Conservation (phyloP, 805 yeast genomes). For the Candida methanosorbosa region DNA sequence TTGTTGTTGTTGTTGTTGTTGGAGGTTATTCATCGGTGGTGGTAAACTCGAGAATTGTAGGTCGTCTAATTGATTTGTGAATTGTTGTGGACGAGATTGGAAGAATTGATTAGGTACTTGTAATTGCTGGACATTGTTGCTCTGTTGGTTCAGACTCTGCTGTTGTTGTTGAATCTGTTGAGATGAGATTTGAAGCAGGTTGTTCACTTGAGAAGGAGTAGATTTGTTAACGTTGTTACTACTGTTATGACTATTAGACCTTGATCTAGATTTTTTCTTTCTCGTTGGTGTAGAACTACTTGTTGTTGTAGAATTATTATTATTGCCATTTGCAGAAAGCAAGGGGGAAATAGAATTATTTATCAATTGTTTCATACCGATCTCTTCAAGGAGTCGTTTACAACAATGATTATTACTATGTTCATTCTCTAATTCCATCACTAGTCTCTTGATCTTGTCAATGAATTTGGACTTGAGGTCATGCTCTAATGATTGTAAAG, state of each 20-base stretch:
- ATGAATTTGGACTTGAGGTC: slow-evolving; percentile 49
- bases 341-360: not conserved
- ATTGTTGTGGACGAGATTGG: no score
- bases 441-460: slow-evolving; percentile 51
- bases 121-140: no score
- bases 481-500: slow-evolving; percentile 59
- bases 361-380: slow-evolving; percentile 43
- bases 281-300: no score
- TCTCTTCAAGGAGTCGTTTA: slow-evolving; percentile 85
- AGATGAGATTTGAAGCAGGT: no score
- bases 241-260: slow-evolving; percentile 17
- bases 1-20: slow-evolving; percentile 5
- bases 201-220: no score
- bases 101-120: no score
- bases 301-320: no score
- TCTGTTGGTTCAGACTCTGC: no score
- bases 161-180: slow-evolving; percentile 3
- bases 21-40: not conserved
- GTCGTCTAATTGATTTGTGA: no score
- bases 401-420: slow-evolving; percentile 57
- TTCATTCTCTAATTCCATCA: slow-evolving; percentile 41
- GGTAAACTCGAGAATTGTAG: not conserved
- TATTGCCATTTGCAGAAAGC: no score
- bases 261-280: slow-evolving; percentile 17
- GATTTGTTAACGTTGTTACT: not conserved